Conservation (phyloP, 2,329 filamentous ascomycete species). For the Cytospora piceicola region DNA sequence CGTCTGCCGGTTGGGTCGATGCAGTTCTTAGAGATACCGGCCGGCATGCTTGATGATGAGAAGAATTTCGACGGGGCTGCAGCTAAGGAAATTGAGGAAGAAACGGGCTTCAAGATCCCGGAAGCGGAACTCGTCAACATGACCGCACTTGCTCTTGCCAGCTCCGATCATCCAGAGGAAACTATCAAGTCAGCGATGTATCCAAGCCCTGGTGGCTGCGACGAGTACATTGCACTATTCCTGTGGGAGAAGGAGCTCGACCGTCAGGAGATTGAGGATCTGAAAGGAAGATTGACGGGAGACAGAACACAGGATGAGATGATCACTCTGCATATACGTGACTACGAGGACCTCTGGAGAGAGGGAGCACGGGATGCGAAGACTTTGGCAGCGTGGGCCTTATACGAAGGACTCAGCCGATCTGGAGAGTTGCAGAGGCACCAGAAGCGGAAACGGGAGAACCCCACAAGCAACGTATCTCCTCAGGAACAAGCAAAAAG, state of each 20-base stretch:
- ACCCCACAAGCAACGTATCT: neutral
- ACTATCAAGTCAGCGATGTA: slow-evolving; percentile 56
- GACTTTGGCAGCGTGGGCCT: slow-evolving; percentile 60
- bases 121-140: slow-evolving; percentile 53
- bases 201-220: slow-evolving; percentile 62
- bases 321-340: slow-evolving; percentile 64
- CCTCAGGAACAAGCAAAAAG: neutral
- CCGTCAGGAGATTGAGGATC: slow-evolving; percentile 54
- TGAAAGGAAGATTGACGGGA: slow-evolving; percentile 63
- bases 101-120: slow-evolving; percentile 58
- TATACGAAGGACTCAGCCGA: slow-evolving; percentile 55
- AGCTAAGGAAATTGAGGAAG: slow-evolving; percentile 64
- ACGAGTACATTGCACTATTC: slow-evolving; percentile 64
- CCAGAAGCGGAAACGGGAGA: slow-evolving; percentile 1
- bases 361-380: slow-evolving; percentile 62
- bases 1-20: slow-evolving; percentile 59
- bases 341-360: slow-evolving; percentile 59
- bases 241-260: slow-evolving; percentile 58
- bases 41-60: slow-evolving; percentile 64
- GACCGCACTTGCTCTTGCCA: slow-evolving; percentile 50
- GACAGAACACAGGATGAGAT: slow-evolving; percentile 61
- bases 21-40: slow-evolving; percentile 61
- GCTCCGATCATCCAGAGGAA: slow-evolving; percentile 39
- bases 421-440: slow-evolving; percentile 6
- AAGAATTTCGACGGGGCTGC: slow-evolving; percentile 60